A percentile compares a stretch with the other conserved stretches of the same genome.
Evolutionary conservation across 75 land plant species (phyloP).

Genomic region (Isoetes taiwanensis): DNA sequence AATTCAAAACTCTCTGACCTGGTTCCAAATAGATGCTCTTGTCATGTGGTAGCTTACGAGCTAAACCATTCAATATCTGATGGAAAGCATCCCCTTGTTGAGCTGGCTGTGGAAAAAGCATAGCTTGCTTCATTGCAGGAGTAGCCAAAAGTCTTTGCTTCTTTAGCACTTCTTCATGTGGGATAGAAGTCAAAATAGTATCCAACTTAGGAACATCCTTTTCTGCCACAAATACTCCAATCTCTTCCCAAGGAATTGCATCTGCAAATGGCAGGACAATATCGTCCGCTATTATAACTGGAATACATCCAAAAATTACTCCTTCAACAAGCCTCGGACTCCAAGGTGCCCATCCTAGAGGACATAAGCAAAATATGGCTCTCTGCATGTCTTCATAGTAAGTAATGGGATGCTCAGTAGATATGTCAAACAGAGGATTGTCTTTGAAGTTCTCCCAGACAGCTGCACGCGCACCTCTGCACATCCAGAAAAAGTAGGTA

Average conservation of each 20-base stretch:
- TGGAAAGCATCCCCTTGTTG: constrained; percentile 83
- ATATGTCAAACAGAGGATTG: constrained; percentile 80
- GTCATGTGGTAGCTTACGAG: constrained; percentile 74
- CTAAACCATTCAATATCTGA: constrained; percentile 76
- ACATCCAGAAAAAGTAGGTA: not conserved
- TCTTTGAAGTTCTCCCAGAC: constrained; percentile 90
- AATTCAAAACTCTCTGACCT: constrained; percentile 46
- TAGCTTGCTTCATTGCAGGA: constrained; percentile 83
- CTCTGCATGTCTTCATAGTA: constrained; percentile 92
- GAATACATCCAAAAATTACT: constrained; percentile 79
- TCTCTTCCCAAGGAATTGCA: constrained; percentile 89
- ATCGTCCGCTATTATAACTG: constrained; percentile 81
- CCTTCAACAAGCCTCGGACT: constrained; percentile 77
- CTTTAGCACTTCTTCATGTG: constrained; percentile 52
- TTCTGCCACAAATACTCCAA: constrained; percentile 71
- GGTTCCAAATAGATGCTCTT: constrained; percentile 32
- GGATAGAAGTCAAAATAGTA: constrained; percentile 57
- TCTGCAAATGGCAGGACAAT: constrained; percentile 81
- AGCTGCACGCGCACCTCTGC: constrained; percentile 69
- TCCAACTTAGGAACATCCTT: constrained; percentile 75
- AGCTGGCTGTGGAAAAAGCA: constrained; percentile 80
- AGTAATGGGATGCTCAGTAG: constrained; percentile 70
- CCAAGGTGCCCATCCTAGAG: constrained; percentile 93
- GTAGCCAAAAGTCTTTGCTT: constrained; percentile 72
- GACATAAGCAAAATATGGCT: constrained; percentile 72